Evolutionary conservation across 148 eudicot genomes (phyloP), one percentile per base, ranked within the genome.

Genomic region (Bassia scoparia): DNA sequence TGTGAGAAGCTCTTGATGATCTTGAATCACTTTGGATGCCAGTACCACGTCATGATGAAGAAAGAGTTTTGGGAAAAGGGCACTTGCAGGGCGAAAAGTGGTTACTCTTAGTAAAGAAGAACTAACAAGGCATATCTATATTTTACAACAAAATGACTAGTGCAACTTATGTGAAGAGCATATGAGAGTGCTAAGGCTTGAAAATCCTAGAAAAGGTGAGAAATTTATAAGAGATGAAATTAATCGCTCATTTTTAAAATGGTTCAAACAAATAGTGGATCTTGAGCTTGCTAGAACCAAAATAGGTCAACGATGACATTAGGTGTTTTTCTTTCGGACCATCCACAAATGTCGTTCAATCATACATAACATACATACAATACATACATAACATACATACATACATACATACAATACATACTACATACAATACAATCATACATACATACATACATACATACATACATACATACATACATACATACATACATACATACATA

Each of bases 41-140:
- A 12, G n/a, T 12, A 30, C 63, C 67, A 20, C 76, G 70, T 29
- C 76, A 49, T 34, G 61, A 74, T 52, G 9, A 49, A 61, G 76
- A 23, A 50, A 59, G 24, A 46, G 29, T 62, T 7, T 11, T 2
- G 14, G 69, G 69, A 20, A 34, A 50, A 34, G n/a, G 76, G 76
- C 33, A 74, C 70, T 7, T 52, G 7, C n/a, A n/a, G 76, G 70
- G 9, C 12, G 24, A 5, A 63, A 33, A 27, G 44, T 26, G 13
- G 21, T 64, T 12, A 63, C 7, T 2, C 17, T 46, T 12, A 30
- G n/a, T 15, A 29, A 33, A 23, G 49, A 74, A 5, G 26, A 41
- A 15, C 9, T 63, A 5, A 44, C 8, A 10, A 61, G 24, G 59
- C 69, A 8, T 67, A 73, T 30, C 5, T 73, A 0, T 61, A 30